Evolutionary conservation across 352 stramenopile genomes (phyloP).

Genomic region (Aphanomyces euteiches): DNA sequence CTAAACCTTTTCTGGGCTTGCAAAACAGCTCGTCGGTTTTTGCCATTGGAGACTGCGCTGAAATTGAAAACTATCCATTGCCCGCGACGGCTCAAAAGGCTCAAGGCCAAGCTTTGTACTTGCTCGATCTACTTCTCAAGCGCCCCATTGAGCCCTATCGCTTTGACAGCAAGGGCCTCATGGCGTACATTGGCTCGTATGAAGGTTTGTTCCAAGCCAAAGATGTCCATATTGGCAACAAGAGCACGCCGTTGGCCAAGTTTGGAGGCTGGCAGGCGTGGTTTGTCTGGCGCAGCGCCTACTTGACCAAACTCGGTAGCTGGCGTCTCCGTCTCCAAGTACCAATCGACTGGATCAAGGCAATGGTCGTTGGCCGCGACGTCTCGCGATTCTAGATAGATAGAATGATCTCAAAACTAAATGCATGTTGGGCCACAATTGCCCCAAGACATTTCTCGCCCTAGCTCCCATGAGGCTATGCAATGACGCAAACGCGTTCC

Average conservation of each 20-base stretch:
- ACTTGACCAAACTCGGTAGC: conserved; percentile 93
- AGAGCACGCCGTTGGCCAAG: conserved; percentile 30
- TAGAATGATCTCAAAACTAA: too few relatives aligned
- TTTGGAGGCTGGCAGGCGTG: conserved; percentile 87
- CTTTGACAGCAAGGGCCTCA: conserved; percentile 86
- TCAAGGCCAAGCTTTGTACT: conserved; percentile 65
- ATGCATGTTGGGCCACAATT: too few relatives aligned
- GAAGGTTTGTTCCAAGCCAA: conserved; percentile 87
- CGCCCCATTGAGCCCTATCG: conserved; percentile 53
- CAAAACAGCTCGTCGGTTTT: conserved; percentile 84
- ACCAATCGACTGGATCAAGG: conserved; percentile 97
- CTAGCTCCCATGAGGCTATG: too few relatives aligned
- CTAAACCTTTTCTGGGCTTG: conserved; percentile 51
- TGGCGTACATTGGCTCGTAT: conserved; percentile 93
- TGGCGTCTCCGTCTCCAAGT: conserved; percentile 92
- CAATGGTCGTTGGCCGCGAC: conserved; percentile 94
- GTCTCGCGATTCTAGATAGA: conserved; percentile 86
- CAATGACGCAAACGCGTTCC: too few relatives aligned
- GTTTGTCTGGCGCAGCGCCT: conserved; percentile 93
- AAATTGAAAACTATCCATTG: conserved; percentile 79
- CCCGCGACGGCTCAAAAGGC: conserved; percentile 92
- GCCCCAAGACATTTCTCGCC: too few relatives aligned
- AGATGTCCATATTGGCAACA: conserved; percentile 25
- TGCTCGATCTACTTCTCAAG: conserved; percentile 46
- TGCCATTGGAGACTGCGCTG: conserved; percentile 93